Base-by-base conservation (phyloP, 345 rosid genomes). In the Euphorbia peplus region DNA sequence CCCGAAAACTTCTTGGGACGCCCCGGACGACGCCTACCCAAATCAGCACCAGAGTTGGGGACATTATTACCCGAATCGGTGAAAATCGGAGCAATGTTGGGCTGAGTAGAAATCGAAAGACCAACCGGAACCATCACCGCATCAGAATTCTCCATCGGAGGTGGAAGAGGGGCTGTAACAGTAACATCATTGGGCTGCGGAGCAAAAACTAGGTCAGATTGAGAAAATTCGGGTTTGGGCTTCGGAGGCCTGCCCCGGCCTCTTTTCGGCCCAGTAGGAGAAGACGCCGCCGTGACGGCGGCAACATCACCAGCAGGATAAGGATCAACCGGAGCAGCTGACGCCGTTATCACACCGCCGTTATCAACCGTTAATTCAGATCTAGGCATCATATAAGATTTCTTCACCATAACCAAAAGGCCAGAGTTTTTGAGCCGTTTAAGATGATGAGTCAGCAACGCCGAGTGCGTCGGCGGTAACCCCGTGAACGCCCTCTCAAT, bases 191-290 rank as follows among this genome's bases (percentile, higher is more conserved):
- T 42, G 21, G 64, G 69, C 47, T 54, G 64, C 1, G 37, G 5
- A 46, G 48, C 37, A 19, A 19, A 9, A 19, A 24, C 42, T 8
- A 28, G 18, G 21, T 59, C 44, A 18, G 44, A 1, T 11, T 15
- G 39, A 9, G 61, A 58, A 9, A 61, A 60, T 46, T 68, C 68
- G 19, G 77, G 53, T 60, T 77, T 77, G 53, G 77, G 52, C 70
- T 86, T 90, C 0, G 91, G 88, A 11, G 96, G 96, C 48, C 96
- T 83, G 18, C 93, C 93, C 2, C 96, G 93, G 48, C 87, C 84
- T 2, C 87, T 67, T 64, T 83, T 89, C 28, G 63, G 70, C 70
- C 81, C 83, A 70, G 73, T 19, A 18, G 78, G 50, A 16, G 77
- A 48, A 41, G 54, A 19, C 25, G n/a, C n/a, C n/a, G 81, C 25